These are phyloP conservation scores for Tetracladium setigerum DNA, from an alignment of 495 filamentous ascomycete genomes.

Conservation along the genomic window DNA sequence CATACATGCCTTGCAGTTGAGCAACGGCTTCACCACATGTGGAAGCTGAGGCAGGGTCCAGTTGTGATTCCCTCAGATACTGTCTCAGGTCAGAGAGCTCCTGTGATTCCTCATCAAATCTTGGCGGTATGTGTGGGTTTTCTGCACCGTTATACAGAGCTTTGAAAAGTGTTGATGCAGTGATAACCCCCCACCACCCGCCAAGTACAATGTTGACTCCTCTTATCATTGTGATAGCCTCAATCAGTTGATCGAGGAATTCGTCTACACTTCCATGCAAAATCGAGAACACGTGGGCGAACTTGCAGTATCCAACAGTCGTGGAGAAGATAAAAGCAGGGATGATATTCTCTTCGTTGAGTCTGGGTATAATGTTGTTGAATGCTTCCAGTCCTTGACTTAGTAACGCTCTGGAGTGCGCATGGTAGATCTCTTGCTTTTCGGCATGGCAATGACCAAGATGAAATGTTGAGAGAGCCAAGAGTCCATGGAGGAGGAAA, in stretches of 20 bases:
- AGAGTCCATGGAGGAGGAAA: constrained; percentile 35
- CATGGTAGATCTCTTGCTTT: constrained; percentile 23
- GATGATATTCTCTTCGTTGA: constrained; percentile 29
- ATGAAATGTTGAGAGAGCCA: constrained; percentile 37
- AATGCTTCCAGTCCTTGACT: constrained; percentile 31
- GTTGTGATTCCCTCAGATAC: too few species aligned
- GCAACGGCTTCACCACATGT: too few species aligned
- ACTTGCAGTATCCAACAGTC: constrained; percentile 22
- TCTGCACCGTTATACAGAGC: too few species aligned
- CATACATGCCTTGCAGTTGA: too few species aligned
- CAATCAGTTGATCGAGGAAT: constrained; percentile 33
- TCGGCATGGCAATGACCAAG: constrained; percentile 20
- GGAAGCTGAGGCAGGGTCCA: too few species aligned
- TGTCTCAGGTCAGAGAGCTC: too few species aligned
- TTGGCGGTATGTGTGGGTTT: too few species aligned
- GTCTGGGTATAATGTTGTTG: constrained; percentile 17
- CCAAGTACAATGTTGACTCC: constrained; percentile 31
- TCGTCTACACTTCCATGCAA: constrained; percentile 25
- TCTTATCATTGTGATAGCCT: constrained; percentile 34
- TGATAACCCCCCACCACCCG: constrained; percentile 20
- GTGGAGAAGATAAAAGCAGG: constrained; percentile 40
- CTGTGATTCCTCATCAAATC: too few species aligned
- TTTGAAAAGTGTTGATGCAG: constrained; percentile 1
- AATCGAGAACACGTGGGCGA: too few species aligned
- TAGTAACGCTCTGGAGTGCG: constrained; percentile 32